These are phyloP conservation scores for Pseudonitzschia pungens DNA, from an alignment of 108 stramenopile genomes.

Conservation along the genomic window DNA sequence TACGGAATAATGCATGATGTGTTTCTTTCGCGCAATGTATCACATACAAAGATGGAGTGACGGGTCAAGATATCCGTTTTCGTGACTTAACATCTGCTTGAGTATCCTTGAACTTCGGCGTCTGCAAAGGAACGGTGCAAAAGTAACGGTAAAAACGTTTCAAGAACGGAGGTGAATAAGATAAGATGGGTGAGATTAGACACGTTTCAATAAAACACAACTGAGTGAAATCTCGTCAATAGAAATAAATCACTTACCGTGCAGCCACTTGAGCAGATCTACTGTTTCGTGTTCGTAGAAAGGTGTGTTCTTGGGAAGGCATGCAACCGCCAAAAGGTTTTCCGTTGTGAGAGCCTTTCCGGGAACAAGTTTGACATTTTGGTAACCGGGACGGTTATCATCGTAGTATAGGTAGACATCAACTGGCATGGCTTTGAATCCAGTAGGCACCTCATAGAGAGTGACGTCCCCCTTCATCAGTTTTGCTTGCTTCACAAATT, in stretches of 20 bases:
- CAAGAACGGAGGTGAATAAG: no score
- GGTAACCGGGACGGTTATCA: constrained; percentile 9
- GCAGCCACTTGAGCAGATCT: constrained; percentile 18
- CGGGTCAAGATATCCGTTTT: neutral
- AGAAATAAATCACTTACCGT: neutral
- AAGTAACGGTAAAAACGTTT: no score
- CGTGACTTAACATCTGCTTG: neutral
- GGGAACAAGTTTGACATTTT: constrained; percentile 19
- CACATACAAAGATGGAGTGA: neutral
- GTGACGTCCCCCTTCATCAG: constrained; percentile 17
- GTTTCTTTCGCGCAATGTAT: neutral
- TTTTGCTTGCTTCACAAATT: constrained; percentile 39
- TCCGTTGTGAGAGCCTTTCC: constrained; percentile 7
- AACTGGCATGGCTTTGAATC: constrained; percentile 25
- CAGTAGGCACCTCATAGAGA: constrained; percentile 6
- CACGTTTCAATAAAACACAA: no score
- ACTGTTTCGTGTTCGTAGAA: constrained; percentile 21
- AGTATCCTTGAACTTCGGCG: constrained; percentile 11
- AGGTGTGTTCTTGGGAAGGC: constrained; percentile 24
- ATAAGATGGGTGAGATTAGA: no score
- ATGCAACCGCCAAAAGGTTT: constrained; percentile 23
- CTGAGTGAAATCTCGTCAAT: no score
- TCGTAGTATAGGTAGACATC: constrained; percentile 37
- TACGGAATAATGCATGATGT: neutral
- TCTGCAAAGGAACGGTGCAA: neutral